These are phyloP conservation scores for Fusarium torulosum DNA, from an alignment of 2,329 filamentous ascomycete genomes.

Conservation along the genomic window DNA sequence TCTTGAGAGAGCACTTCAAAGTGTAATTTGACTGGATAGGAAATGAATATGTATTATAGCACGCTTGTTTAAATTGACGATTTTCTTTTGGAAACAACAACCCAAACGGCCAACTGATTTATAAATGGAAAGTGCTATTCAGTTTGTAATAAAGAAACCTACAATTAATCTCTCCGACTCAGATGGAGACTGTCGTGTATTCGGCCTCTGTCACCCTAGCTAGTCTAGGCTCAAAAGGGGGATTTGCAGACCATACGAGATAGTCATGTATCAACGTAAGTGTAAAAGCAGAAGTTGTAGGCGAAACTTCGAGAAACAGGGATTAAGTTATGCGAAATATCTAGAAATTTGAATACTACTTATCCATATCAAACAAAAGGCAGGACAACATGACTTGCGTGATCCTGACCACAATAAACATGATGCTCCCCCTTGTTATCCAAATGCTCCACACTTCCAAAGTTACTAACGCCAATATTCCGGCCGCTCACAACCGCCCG, in stretches of 20 bases:
- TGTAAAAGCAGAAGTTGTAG: too few species aligned
- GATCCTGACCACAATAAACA: neutral
- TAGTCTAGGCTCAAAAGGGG: neutral
- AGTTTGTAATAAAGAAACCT: too few species aligned
- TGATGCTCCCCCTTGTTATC: constrained; percentile 16
- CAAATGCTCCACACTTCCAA: constrained; percentile 20
- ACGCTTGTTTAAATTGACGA: too few species aligned
- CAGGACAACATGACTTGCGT: constrained; percentile 5
- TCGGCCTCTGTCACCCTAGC: neutral
- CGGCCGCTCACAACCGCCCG: constrained; percentile 2
- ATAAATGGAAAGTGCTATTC: too few species aligned
- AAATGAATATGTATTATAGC: neutral
- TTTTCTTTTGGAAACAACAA: too few species aligned
- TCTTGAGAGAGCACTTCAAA: constrained; percentile 10
- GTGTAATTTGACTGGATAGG: neutral
- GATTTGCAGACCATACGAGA: neutral
- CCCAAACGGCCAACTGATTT: too few species aligned
- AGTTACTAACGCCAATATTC: constrained; percentile 14
- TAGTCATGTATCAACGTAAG: too few species aligned
- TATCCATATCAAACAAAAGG: constrained; percentile 8
- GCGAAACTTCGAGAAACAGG: too few species aligned
- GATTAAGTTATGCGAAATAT: too few species aligned
- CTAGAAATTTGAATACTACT: too few species aligned
- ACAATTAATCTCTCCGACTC: too few species aligned
- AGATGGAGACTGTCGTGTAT: too few species aligned